Evolutionary conservation across 805 yeast species (phyloP), one percentile per base, ranked within the genome.

Genomic region (Sugiyamaella chiloensis): DNA sequence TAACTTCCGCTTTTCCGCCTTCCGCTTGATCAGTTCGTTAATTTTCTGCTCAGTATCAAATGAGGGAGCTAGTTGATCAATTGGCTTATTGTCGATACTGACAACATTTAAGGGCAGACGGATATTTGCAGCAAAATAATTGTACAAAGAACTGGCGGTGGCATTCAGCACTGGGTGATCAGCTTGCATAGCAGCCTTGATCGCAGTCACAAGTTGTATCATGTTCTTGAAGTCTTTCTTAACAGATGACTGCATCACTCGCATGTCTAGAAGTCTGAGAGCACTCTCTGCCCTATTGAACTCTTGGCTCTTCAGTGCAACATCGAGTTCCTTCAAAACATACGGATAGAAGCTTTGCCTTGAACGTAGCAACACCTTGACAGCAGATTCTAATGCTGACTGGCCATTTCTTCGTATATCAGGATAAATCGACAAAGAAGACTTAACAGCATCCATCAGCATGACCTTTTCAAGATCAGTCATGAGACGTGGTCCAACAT

Each of bases 341-440:
- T 66, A 59, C 8, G 71, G 71, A 1, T 83, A 61, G 30, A 87
- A 75, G 1, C 74, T 61, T 16, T 76, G 71, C 51, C 85, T 81
- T 0, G 88, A 76, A 0, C 87, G 86, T 53, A 81, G 73, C 3
- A 91, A 68, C 48, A 85, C 79, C 56, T 80, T 83, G 74, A 86
- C 77, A 0, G 86, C 79, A 24, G 83, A 81, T 2, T 79, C 74
- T 47, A 93, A 65, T 1, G 85, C 76, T 0, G 75, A 64, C 46
- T 85, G 87, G 0, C 96, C 95, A 17, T 83, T 76, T 7, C 73
- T 69, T 1, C 88, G 75, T n/a, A 86, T 78, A 2, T 80, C 80
- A 0, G 82, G 69, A 60, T 87, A 91, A 0, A 83, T 71, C 0
- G 96, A 86, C 6, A 85, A 74, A 0, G 90, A 73, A 19, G 85